Conservation (phyloP, 345 rosid genomes). For the Camelina sativa region DNA sequence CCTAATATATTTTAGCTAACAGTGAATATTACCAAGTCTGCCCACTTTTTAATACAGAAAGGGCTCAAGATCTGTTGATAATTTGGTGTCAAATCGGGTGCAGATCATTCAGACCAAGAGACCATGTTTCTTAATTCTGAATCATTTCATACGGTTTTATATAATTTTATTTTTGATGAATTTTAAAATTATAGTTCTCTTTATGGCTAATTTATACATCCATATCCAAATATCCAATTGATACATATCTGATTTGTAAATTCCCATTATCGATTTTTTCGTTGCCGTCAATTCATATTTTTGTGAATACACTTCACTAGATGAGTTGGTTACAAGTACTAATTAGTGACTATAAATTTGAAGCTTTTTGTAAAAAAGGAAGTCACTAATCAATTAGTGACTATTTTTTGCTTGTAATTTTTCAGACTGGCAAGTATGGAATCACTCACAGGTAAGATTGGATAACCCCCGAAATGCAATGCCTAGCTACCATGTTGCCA, state of each 20-base stretch:
- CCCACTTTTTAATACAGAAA: not conserved
- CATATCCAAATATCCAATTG: too few species aligned
- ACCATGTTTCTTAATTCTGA: not conserved
- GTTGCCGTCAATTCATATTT: too few species aligned
- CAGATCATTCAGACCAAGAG: not conserved
- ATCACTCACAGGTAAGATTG: not conserved
- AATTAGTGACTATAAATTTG: not conserved
- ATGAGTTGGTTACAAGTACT: not conserved
- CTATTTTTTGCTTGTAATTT: not conserved
- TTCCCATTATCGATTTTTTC: too few species aligned
- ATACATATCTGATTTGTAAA: too few species aligned
- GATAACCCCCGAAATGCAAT: not conserved
- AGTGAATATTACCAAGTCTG: not conserved
- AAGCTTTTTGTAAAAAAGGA: not conserved
- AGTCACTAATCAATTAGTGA: not conserved
- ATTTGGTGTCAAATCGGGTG: not conserved
- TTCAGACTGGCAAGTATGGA: too few species aligned
- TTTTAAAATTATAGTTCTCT: too few species aligned
- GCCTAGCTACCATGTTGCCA: constrained; percentile 15
- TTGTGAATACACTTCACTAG: not conserved
- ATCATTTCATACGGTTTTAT: not conserved
- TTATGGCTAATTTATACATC: too few species aligned
- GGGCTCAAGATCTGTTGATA: not conserved
- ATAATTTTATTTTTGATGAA: too few species aligned
- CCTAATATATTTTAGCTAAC: not conserved